phyloP scores from a whole-genome alignment of 2,329 filamentous ascomycete genomes.

The Pyricularia pennisetigena region DNA sequence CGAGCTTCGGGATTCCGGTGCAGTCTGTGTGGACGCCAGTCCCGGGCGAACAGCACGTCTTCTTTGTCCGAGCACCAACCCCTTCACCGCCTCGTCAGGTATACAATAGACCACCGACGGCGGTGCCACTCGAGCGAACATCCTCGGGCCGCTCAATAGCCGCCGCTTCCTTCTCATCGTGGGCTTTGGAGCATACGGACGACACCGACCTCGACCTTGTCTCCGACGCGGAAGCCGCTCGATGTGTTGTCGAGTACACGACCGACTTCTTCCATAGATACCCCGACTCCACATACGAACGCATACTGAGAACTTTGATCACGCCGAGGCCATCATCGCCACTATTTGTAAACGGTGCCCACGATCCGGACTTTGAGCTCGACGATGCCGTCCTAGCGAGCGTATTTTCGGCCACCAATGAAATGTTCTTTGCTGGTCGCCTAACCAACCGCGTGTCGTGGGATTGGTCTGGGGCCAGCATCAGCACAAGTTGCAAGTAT shows the following conservation, averaged over 20 bases:
- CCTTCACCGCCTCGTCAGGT: not conserved
- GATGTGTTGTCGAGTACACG: slow-evolving; percentile 37
- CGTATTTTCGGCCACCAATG: slow-evolving; percentile 52
- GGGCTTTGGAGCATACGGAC: slow-evolving; percentile 17
- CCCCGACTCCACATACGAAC: slow-evolving; percentile 41
- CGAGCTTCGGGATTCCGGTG: not conserved
- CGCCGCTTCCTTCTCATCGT: slow-evolving; percentile 14
- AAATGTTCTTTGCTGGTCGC: slow-evolving; percentile 50
- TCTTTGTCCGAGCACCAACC: not conserved
- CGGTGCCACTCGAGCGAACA: slow-evolving; percentile 31
- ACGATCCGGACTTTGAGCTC: slow-evolving; percentile 37
- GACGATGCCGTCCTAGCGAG: slow-evolving; percentile 46
- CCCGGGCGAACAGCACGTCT: not conserved
- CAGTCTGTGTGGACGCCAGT: not conserved
- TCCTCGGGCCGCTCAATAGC: slow-evolving; percentile 38
- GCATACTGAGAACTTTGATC: slow-evolving; percentile 49
- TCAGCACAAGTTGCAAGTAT: slow-evolving; percentile 37
- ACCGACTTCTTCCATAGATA: slow-evolving; percentile 31
- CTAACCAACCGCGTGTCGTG: slow-evolving; percentile 49
- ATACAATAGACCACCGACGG: slow-evolving; percentile 5
- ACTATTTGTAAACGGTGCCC: slow-evolving; percentile 12
- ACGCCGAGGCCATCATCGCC: slow-evolving; percentile 25
- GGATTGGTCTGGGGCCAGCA: slow-evolving; percentile 46
- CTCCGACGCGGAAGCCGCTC: slow-evolving; percentile 37
- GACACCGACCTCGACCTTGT: slow-evolving; percentile 23